Evolutionary conservation across 2,329 filamentous ascomycete species (phyloP).

Genomic region (Tolypocladium ophioglossoides): DNA sequence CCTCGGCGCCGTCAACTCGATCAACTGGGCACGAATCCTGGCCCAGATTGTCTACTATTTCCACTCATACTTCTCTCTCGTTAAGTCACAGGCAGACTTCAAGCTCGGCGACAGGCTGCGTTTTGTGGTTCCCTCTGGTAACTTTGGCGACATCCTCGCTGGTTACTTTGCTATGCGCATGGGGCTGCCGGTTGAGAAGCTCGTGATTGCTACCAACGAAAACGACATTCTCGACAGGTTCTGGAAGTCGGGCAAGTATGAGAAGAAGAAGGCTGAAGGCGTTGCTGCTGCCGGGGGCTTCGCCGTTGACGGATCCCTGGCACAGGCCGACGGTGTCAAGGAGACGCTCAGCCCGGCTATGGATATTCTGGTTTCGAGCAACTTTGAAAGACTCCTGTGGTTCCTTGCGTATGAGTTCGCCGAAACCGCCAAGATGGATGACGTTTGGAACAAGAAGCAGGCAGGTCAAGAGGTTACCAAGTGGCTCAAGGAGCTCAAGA

Average conservation of each 20-base stretch:
- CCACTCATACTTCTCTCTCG: slow-evolving; percentile 80
- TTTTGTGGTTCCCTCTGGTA: slow-evolving; percentile 87
- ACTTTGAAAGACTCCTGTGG: slow-evolving; percentile 95
- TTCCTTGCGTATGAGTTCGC: slow-evolving; percentile 73
- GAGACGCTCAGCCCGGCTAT: slow-evolving; percentile 92
- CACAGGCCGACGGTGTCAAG: slow-evolving; percentile 66
- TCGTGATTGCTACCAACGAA: slow-evolving; percentile 90
- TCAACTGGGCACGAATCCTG: slow-evolving; percentile 91
- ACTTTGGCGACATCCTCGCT: slow-evolving; percentile 91
- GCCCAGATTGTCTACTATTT: slow-evolving; percentile 98
- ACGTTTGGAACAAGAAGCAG: slow-evolving; percentile 55
- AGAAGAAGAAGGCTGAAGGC: slow-evolving; percentile 61
- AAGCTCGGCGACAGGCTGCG: slow-evolving; percentile 59
- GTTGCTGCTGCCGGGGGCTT: slow-evolving; percentile 53
- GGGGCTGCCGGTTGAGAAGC: slow-evolving; percentile 79
- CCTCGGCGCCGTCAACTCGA: slow-evolving; percentile 89
- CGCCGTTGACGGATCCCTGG: slow-evolving; percentile 47
- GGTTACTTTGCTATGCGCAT: slow-evolving; percentile 88
- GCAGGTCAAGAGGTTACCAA: slow-evolving; percentile 64
- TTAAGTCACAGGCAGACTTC: slow-evolving; percentile 47
- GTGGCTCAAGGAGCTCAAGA: slow-evolving; percentile 77
- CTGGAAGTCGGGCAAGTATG: slow-evolving; percentile 82
- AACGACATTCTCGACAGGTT: slow-evolving; percentile 96
- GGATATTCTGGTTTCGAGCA: slow-evolving; percentile 94
- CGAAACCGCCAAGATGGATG: slow-evolving; percentile 46